These are phyloP conservation scores for Vitis hybrid DNA, from an alignment of 177 flowering plant species.

Conservation along the genomic window DNA sequence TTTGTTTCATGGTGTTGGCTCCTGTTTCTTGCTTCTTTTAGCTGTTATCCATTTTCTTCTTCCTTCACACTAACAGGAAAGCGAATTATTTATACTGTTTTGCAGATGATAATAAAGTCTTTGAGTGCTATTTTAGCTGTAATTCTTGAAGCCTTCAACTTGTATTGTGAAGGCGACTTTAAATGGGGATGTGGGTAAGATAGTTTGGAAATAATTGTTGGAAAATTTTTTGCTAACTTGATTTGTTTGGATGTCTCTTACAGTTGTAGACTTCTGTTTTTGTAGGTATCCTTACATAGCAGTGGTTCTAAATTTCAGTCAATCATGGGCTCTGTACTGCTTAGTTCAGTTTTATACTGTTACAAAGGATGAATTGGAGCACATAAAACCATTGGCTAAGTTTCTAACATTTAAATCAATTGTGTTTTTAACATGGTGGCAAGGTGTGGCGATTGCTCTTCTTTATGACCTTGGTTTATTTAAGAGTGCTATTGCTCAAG, in stretches of 20 bases:
- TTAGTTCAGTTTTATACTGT: conserved; percentile 86
- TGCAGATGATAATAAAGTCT: conserved; percentile 91
- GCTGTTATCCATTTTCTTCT: background rate
- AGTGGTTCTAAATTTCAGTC: conserved; percentile 94
- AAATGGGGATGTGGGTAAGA: conserved; percentile 86
- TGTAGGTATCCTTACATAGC: conserved; percentile 94
- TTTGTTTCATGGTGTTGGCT: background rate
- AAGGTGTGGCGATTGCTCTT: conserved; percentile 92
- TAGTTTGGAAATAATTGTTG: conserved; percentile 1
- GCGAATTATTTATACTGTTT: conserved; percentile 10
- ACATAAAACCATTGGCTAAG: conserved; percentile 87
- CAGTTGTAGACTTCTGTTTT: conserved; percentile 6
- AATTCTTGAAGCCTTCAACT: conserved; percentile 79
- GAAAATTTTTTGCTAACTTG: background rate
- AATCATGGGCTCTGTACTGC: conserved; percentile 98
- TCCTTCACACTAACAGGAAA: background rate
- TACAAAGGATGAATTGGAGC: conserved; percentile 82
- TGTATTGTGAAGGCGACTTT: conserved; percentile 98
- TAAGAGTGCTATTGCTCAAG: conserved; percentile 82
- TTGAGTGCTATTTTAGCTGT: conserved; percentile 77
- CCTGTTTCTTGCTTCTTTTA: background rate
- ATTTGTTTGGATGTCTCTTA: background rate
- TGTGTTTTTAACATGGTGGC: conserved; percentile 99
- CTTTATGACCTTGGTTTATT: conserved; percentile 75
- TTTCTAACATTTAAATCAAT: conserved; percentile 91